These are phyloP conservation scores for Anthoceros angustus DNA, from an alignment of 225 moss, liverwort and hornwort species.

Conservation along the genomic window DNA sequence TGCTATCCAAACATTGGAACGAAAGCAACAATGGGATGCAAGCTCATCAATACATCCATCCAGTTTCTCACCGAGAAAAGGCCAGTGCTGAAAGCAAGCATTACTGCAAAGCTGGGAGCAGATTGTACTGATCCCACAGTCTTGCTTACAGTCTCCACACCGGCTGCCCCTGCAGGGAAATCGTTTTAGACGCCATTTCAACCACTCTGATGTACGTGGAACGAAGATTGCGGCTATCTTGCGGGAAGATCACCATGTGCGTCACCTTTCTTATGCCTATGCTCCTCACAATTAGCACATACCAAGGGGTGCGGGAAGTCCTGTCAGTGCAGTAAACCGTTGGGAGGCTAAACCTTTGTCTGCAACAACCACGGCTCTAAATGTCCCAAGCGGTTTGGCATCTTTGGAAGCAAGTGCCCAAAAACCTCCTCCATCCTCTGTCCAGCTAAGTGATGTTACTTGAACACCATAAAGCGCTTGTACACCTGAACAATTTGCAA, in stretches of 20 bases:
- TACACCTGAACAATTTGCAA: slow-evolving; percentile 32
- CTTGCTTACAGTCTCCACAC: slow-evolving; percentile 30
- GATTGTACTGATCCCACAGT: slow-evolving; percentile 35
- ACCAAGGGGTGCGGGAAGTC: slow-evolving; percentile 49
- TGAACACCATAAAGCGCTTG: slow-evolving; percentile 39
- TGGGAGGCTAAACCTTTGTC: slow-evolving; percentile 73
- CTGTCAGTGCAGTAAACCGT: slow-evolving; percentile 36
- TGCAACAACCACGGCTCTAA: slow-evolving; percentile 55
- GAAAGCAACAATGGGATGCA: neutral
- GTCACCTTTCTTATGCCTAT: too few species aligned
- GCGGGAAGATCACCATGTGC: too few species aligned
- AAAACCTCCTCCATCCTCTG: slow-evolving; percentile 21
- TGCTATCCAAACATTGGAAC: neutral
- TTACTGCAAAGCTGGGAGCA: slow-evolving; percentile 69
- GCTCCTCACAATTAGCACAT: neutral
- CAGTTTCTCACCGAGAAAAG: slow-evolving; percentile 45
- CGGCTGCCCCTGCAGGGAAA: slow-evolving; percentile 43
- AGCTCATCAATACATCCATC: neutral
- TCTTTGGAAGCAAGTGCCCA: slow-evolving; percentile 54
- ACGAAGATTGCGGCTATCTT: too few species aligned
- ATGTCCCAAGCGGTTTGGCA: slow-evolving; percentile 48
- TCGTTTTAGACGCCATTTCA: neutral
- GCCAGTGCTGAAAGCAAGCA: slow-evolving; percentile 65
- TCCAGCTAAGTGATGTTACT: slow-evolving; percentile 51
- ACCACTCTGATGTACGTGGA: neutral